Conservation (phyloP, 2,329 filamentous ascomycete genomes). For the Coniochaeta prunicola region DNA sequence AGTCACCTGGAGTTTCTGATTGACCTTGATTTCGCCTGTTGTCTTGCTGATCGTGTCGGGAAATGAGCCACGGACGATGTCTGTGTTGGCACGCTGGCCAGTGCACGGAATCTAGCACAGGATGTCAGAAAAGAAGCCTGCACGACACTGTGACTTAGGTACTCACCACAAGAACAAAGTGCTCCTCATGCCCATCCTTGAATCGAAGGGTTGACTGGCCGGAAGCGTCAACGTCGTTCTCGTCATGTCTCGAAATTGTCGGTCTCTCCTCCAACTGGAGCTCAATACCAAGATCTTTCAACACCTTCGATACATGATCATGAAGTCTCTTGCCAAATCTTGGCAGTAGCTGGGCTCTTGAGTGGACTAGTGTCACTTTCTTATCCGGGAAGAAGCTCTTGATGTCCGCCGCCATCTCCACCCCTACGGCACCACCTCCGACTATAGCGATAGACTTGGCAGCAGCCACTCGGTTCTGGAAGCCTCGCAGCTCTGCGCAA, state of each 20-base stretch:
- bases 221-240: constrained; percentile 4
- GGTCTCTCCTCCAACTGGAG: constrained; percentile 28
- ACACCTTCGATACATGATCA: constrained; percentile 20
- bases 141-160: not conserved
- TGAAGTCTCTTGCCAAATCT: constrained; percentile 33
- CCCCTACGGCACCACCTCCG: constrained; percentile 41
- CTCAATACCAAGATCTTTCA: constrained; percentile 28
- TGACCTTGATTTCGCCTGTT: constrained; percentile 26
- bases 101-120: constrained; percentile 33
- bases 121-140: not conserved
- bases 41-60: constrained; percentile 6
- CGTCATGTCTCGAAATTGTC: not conserved
- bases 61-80: constrained; percentile 1
- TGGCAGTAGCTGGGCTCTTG: constrained; percentile 30
- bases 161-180: constrained; percentile 32
- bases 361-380: constrained; percentile 38
- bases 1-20: constrained; percentile 37
- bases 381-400: constrained; percentile 38
- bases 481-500: constrained; percentile 28
- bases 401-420: constrained; percentile 40
- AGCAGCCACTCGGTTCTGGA: constrained; percentile 26
- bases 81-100: constrained; percentile 16
- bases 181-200: constrained; percentile 19
- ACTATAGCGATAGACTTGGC: constrained; percentile 21
- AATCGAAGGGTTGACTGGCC: constrained; percentile 17